phyloP scores from a whole-genome alignment of 2,329 filamentous ascomycete species.

The Gliomastix tumulicola region DNA sequence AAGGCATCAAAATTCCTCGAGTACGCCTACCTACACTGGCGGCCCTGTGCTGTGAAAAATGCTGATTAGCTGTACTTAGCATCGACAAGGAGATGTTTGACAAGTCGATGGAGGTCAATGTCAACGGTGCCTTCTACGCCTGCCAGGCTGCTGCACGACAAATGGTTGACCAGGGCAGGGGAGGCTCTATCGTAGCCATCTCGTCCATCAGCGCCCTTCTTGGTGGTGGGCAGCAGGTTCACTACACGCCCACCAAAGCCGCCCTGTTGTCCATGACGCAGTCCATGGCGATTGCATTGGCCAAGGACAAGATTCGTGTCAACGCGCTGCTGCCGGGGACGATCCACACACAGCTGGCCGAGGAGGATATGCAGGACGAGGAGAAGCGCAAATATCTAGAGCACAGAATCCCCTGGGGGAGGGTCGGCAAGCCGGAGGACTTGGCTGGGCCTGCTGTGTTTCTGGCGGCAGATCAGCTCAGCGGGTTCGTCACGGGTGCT shows the following conservation, averaged over 20 bases:
- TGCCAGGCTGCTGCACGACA: constrained; percentile 34
- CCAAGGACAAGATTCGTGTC: constrained; percentile 68
- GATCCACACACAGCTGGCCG: constrained; percentile 77
- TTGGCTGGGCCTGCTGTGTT: constrained; percentile 81
- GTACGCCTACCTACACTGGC: too few relatives aligned
- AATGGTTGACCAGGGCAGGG: too few relatives aligned
- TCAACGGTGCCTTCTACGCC: constrained; percentile 33
- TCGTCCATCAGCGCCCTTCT: constrained; percentile 69
- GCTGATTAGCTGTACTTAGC: too few relatives aligned
- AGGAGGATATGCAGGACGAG: constrained; percentile 69
- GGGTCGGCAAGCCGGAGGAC: constrained; percentile 64
- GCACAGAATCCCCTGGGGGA: constrained; percentile 68
- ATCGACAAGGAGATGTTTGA: constrained; percentile 26
- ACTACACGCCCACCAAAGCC: constrained; percentile 90
- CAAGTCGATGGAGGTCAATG: constrained; percentile 29
- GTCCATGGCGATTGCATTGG: constrained; percentile 71
- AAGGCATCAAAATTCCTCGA: constrained; percentile 12
- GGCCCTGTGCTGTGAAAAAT: too few relatives aligned
- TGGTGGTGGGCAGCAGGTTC: constrained; percentile 70
- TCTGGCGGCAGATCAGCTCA: constrained; percentile 70
- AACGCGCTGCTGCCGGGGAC: constrained; percentile 81
- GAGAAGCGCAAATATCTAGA: constrained; percentile 74
- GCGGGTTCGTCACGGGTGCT: constrained; percentile 73
- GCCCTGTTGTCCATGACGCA: constrained; percentile 78
- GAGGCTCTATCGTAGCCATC: constrained; percentile 75